Base-by-base conservation (phyloP, 768 basidiomycete species). In the Lactarius quietus region DNA sequence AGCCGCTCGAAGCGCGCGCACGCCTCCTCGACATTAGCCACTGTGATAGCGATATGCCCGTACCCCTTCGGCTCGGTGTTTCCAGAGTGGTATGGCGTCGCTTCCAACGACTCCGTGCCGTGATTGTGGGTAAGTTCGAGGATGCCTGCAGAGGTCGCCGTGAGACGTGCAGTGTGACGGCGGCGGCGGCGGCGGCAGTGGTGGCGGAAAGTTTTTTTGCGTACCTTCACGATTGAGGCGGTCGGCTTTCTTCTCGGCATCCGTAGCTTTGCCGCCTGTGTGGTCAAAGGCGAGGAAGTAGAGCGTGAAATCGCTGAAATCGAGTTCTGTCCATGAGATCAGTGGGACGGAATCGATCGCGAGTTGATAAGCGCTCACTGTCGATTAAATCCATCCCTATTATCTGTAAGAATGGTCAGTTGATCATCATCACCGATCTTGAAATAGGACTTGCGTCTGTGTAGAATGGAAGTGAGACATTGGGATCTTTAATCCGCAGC, bases 81-180 rank as follows among this genome's bases (percentile, higher is more conserved):
- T 1, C 96, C 96, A 71, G 76, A 89, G 12, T 86, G 82, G 74
- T 97, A 98, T 39, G 93, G 95, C 70, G 86, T 74, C 80, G 95
- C 95, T 68, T 76, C 76, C 59, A 86, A 70, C 73, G 95, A 89
- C 78, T 98, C 96, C 63, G 93, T 92, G 62, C 95, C 93, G 74
- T 94, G 92, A 80, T 95, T 93, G 78, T 90, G 87, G 1, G 90
- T 93, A 57, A 94, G 82, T 74, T 95, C 92, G 65, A 94, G 84
- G 69, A 95, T 77, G 60, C 87, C 89, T 90, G 59, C n/a, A 6
- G 20, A 23, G 26, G 18, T 3, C 10, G 38, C 38, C 38, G 38
- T 38, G 14, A 38, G 38, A 18, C 6, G 23, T 3, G 45, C 60
- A 0, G 36, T 33, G 31, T 14, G 14, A 29, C 20, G 56, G 26